Conservation (phyloP, 139 green algal genomes). For the Chlamydomonas sp. region DNA sequence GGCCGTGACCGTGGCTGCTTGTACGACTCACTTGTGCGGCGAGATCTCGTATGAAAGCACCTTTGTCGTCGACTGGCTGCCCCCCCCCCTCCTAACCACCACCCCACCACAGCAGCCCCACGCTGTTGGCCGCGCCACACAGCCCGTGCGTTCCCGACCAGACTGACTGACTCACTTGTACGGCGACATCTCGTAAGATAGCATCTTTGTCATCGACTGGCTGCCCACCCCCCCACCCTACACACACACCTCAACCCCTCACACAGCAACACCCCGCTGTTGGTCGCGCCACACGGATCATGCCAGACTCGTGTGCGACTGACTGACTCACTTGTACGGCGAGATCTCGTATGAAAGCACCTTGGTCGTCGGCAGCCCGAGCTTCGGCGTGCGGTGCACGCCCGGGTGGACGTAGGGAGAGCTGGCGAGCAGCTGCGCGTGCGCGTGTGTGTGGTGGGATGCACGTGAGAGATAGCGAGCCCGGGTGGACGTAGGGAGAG, state of each 20-base stretch:
- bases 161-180: slow-evolving; percentile 75
- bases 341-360: slow-evolving; percentile 65
- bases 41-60: slow-evolving; percentile 65
- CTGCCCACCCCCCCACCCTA: too few species aligned
- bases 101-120: too few species aligned
- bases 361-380: neutral
- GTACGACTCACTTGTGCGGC: slow-evolving; percentile 69
- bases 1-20: too few species aligned
- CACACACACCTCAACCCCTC: too few species aligned
- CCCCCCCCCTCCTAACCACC: too few species aligned
- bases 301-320: too few species aligned
- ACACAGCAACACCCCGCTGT: too few species aligned
- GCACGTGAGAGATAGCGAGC: too few species aligned
- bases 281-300: too few species aligned
- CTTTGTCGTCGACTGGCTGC: neutral
- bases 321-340: slow-evolving; percentile 69
- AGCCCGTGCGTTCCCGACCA: too few species aligned
- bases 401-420: slow-evolving; percentile 41
- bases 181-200: slow-evolving; percentile 69
- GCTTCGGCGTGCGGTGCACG: slow-evolving; percentile 31
- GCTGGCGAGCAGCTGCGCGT: slow-evolving; percentile 28
- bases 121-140: too few species aligned
- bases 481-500: slow-evolving; percentile 40
- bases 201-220: slow-evolving; percentile 1
- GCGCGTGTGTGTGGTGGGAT: too few species aligned